Evolutionary conservation across 169 alveolate species (phyloP).

Genomic region (Blepharisma undulans): DNA sequence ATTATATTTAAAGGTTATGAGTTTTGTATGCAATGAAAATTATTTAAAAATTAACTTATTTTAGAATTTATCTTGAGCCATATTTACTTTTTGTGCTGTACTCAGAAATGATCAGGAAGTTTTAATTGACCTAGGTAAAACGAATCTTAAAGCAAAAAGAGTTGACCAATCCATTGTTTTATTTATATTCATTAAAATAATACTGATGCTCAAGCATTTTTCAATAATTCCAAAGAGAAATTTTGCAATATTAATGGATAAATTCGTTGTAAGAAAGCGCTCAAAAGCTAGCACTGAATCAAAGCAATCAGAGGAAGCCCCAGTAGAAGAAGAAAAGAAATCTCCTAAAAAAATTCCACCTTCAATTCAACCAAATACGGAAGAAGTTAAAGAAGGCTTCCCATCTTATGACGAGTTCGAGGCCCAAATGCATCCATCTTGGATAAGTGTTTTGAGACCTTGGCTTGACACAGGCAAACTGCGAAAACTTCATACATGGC

Average conservation of each 20-base stretch:
- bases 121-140: too few species aligned
- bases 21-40: too few species aligned
- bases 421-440: conserved; percentile 18
- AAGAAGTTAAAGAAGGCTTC: background rate
- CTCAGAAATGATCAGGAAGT: background rate
- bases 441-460: conserved; percentile 10
- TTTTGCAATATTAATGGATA: background rate
- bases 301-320: background rate
- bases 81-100: background rate
- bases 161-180: background rate
- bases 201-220: background rate
- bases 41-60: too few species aligned
- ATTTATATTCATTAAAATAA: background rate
- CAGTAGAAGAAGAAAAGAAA: background rate
- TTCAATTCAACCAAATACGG: background rate
- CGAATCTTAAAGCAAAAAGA: background rate
- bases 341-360: background rate
- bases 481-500: conserved; percentile 16
- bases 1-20: too few species aligned
- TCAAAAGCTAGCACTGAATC: background rate
- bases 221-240: background rate
- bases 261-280: background rate
- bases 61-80: background rate
- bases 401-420: conserved; percentile 12
- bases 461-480: background rate